These are phyloP conservation scores for Melanomma pulvis-pyrius DNA, from an alignment of 495 filamentous ascomycete species.

Conservation along the genomic window DNA sequence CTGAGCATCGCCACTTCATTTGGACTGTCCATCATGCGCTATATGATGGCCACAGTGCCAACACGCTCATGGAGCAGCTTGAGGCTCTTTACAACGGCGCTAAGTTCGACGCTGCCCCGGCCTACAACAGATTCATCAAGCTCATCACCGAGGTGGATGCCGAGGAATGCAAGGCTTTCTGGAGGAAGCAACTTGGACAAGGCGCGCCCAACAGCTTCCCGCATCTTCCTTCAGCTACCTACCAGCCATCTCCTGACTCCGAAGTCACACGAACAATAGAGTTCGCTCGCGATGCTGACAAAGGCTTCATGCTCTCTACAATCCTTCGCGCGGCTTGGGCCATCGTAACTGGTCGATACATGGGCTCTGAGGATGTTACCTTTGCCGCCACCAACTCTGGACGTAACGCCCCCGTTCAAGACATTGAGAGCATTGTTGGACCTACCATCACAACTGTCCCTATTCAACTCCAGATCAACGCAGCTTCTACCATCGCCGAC, in stretches of 20 bases:
- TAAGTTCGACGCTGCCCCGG: not conserved
- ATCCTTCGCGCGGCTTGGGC: conserved; percentile 48
- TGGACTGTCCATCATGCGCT: conserved; percentile 40
- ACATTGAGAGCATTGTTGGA: conserved; percentile 24
- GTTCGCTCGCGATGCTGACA: not conserved
- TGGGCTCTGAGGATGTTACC: conserved; percentile 38
- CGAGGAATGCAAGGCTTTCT: conserved; percentile 16
- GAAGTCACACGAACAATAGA: conserved; percentile 22
- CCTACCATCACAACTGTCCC: conserved; percentile 33
- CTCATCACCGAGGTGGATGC: conserved; percentile 15
- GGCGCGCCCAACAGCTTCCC: conserved; percentile 17
- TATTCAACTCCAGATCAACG: conserved; percentile 23
- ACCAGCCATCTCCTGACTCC: conserved; percentile 15
- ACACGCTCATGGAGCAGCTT: conserved; percentile 17
- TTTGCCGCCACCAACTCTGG: conserved; percentile 28
- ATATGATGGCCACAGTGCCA: conserved; percentile 24
- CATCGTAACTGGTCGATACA: conserved; percentile 36
- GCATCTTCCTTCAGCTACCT: conserved; percentile 12
- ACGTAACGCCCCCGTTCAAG: conserved; percentile 23
- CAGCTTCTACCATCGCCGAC: not conserved
- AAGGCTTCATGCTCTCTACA: conserved; percentile 26
- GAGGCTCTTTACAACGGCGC: conserved; percentile 14
- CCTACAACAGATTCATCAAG: conserved; percentile 19
- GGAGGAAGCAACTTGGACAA: conserved; percentile 18
- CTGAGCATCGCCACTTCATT: conserved; percentile 20